Conservation (phyloP, 1,284 basidiomycete species). For the Ganoderma leucocontextum region DNA sequence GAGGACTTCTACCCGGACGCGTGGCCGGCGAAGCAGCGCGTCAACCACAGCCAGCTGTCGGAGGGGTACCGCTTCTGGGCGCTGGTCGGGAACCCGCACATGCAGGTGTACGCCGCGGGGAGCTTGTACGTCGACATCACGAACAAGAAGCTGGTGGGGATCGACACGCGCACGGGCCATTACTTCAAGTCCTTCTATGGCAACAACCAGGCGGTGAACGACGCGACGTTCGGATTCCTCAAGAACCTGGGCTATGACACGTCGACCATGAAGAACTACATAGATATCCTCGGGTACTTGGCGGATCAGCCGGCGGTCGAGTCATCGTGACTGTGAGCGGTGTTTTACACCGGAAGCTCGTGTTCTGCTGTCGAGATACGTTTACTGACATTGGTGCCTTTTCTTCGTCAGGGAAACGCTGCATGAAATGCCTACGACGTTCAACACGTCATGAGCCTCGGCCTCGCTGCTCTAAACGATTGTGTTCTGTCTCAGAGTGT, state of each 20-base stretch:
- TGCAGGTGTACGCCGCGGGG: constrained; percentile 5
- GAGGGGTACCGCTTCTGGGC: constrained; percentile 8
- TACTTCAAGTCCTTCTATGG: constrained; percentile 1
- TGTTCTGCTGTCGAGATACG: neutral
- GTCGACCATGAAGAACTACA: constrained; percentile 1
- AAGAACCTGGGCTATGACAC: constrained; percentile 1
- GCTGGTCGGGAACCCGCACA: neutral
- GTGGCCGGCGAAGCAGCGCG: constrained; percentile 3
- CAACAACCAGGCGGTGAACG: constrained; percentile 5
- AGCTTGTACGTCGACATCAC: constrained; percentile 7
- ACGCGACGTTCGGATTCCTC: constrained; percentile 7
- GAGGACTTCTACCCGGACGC: constrained; percentile 7
- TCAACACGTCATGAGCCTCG: too few species aligned
- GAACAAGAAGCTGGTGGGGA: constrained; percentile 7
- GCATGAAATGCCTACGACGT: too few species aligned
- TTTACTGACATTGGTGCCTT: neutral
- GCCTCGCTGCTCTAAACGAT: too few species aligned
- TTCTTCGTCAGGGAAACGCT: too few species aligned
- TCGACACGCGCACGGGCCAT: constrained; percentile 5
- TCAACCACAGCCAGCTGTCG: constrained; percentile 7
- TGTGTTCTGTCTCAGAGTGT: too few species aligned
- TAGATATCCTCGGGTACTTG: neutral
- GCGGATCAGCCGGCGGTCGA: too few species aligned
- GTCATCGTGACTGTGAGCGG: too few species aligned
- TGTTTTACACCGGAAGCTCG: neutral